Conservation (phyloP, 179 eudicot genomes). For the Carnegiea gigantea region DNA sequence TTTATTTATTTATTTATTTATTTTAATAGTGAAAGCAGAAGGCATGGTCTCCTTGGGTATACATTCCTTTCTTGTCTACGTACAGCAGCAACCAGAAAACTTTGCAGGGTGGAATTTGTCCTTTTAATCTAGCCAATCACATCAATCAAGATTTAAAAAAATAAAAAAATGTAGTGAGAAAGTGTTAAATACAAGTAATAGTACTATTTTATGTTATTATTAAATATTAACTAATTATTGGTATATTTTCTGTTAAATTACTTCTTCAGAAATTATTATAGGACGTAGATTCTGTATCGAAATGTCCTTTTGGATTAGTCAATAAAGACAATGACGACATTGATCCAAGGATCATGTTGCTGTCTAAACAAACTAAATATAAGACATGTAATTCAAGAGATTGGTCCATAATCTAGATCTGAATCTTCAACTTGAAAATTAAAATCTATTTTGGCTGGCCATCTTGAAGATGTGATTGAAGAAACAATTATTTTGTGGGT, state of each 20-base stretch:
- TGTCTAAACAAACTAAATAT: background rate
- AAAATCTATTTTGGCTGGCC: background rate
- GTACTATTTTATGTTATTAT: background rate
- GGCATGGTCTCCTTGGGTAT: background rate
- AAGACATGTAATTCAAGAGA: background rate
- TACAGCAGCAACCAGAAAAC: background rate
- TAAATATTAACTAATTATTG: background rate
- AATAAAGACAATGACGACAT: background rate
- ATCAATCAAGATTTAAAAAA: background rate
- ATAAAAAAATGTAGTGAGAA: background rate
- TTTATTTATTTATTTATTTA: background rate
- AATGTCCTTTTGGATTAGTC: background rate
- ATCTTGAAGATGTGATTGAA: background rate
- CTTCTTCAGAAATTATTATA: background rate
- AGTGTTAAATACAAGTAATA: background rate
- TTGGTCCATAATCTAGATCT: background rate
- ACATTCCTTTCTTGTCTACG: background rate
- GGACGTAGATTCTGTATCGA: background rate
- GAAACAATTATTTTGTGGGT: background rate
- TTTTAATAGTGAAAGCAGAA: background rate
- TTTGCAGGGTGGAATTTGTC: background rate
- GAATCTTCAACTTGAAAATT: background rate
- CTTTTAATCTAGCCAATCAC: background rate
- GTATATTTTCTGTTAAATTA: background rate
- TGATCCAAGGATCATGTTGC: constrained; percentile 5